Base-by-base conservation (phyloP, 495 filamentous ascomycete species). In the Daldinia grandis region DNA sequence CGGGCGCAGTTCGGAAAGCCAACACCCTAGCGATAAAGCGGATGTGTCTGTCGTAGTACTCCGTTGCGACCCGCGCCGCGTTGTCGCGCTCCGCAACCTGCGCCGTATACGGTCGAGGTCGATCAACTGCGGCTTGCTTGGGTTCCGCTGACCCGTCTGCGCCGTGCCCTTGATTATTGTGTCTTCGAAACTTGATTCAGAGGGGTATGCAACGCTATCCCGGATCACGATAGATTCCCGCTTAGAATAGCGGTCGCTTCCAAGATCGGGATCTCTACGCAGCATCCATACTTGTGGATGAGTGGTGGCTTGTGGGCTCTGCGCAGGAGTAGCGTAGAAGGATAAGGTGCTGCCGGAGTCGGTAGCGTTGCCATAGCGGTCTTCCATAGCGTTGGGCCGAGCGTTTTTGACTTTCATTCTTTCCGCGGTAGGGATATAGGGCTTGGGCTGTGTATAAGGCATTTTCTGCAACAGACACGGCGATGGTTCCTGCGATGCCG, bases 201-300 rank as follows among this genome's bases (percentile, higher is more conserved):
- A 67, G 1, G 69, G 58, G 37, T 72, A 72, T 28, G 35, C 49
- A 9, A 72, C 47, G 64, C 69, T 72, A 6, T 64, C 64, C 1
- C 69, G 63, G 59, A 71, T 38, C 7, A 50, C 62, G n/a, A 64
- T 54, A 8, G 63, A 55, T 1, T 49, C 68, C 7, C 59, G 50
- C 19, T 62, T 62, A 28, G 55, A 19, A 27, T 12, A 30, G 28
- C 38, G 12, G 19, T 19, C 31, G 24, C 17, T 21, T n/a, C n/a
- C 14, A 31, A 21, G 4, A 27, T 44, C 42, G 7, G 61, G 40
- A 14, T 59, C 53, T 51, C 55, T 58, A 53, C 68, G 27, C 33
- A 62, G 35, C 15, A 59, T 47, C 68, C 68, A 71, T 42, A 27
- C 53, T 17, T 51, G 68, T 6, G 56, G 50, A 1, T 24, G 27